phyloP scores from a whole-genome alignment of 2,329 filamentous ascomycete genomes.

The Dactylellina haptotyla region DNA sequence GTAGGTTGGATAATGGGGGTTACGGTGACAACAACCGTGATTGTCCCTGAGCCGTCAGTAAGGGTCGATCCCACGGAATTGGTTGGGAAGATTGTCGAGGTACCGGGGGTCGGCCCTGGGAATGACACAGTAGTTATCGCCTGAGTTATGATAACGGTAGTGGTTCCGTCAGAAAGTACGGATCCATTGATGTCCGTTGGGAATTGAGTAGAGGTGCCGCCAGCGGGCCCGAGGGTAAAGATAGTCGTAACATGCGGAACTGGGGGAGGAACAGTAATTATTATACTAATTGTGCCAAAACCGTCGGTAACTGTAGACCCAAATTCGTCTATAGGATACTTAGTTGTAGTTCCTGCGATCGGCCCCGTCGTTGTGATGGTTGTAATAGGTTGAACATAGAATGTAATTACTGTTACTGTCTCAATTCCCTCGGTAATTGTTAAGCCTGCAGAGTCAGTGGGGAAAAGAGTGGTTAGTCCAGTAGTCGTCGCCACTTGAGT shows the following conservation, averaged over 20 bases:
- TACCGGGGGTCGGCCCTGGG: background rate
- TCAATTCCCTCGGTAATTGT: background rate
- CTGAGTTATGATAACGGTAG: background rate
- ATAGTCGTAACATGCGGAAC: background rate
- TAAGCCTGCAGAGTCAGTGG: background rate
- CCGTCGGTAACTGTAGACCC: background rate
- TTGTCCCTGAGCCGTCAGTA: too few species aligned
- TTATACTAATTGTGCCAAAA: background rate
- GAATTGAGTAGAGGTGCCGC: background rate
- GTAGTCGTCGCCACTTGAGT: background rate
- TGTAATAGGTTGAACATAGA: background rate
- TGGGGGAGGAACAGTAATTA: background rate
- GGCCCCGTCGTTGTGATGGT: background rate
- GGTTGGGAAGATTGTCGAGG: background rate
- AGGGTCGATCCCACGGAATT: background rate
- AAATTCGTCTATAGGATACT: background rate
- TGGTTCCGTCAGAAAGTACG: background rate
- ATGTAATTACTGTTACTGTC: background rate
- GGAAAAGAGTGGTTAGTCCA: background rate
- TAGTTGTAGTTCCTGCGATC: background rate
- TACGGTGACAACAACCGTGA: too few species aligned
- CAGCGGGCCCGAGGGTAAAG: background rate
- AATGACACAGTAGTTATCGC: background rate
- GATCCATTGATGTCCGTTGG: background rate
- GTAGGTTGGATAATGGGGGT: background rate